Evolutionary conservation across 805 yeast species (phyloP), one percentile per base, ranked within the genome.

Genomic region (Saccharomycopsis sp.): DNA sequence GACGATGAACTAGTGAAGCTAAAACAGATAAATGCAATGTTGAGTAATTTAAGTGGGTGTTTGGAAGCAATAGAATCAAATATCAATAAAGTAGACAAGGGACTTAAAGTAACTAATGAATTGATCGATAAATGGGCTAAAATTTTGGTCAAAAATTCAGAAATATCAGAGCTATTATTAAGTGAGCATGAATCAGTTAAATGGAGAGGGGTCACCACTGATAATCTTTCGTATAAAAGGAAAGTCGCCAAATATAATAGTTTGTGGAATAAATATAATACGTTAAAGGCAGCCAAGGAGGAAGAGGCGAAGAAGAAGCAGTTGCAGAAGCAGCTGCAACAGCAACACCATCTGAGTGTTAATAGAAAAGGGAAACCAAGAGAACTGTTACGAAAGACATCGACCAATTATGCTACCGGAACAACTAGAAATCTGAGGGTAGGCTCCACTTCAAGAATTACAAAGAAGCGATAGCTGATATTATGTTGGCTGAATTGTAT

Each of bases 71-170:
- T 34, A 17, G 40, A 23, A 4, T 4, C 24, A 2, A 48, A 48
- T 38, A 27, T 49, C n/a, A 37, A n/a, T 9, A 36, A 43, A 31
- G 47, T 49, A 16, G 47, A 49, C 28, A 38, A 40, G 22, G 38
- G 43, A 1, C 35, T 50, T 7, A 37, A 44, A 22, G 37, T 43
- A n/a, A 47, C 51, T 2, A 48, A 50, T 33, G 36, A 44, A 16
- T 41, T 50, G 9, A 41, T 47, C 8, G 49, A 47, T 38, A 43
- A 42, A 14, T 50, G 53, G 53, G 46, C 51, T 3, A 41, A 50
- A 22, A 50, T 50, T 11, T 22, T 48, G 17, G 39, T 42, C 4
- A 48, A 50, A 29, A 50, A 39, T 20, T 34, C 40, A n/a, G 49
- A 50, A 23, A 50, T 47, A 17, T 44, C 51, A 3, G 26, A 37